phyloP scores from a whole-genome alignment of 441 rosid genomes.

The Populus hybrid region DNA sequence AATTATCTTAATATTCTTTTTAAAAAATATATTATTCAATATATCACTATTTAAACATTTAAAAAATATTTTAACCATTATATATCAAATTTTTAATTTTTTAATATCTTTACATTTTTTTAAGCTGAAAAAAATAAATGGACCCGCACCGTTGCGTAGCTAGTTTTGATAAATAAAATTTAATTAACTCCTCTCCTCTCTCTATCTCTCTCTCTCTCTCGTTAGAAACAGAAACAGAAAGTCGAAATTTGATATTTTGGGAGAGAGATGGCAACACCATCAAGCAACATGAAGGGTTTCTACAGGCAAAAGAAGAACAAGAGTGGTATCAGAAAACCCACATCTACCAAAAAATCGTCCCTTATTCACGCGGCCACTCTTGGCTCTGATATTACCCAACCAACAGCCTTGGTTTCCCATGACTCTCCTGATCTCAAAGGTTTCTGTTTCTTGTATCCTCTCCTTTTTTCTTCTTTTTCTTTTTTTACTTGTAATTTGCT shows the following conservation, averaged over 20 bases:
- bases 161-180: no score
- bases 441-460: background rate
- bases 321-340: conserved; percentile 15
- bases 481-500: no score
- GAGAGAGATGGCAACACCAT: conserved; percentile 39
- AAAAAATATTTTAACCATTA: no score
- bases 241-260: conserved; percentile 3
- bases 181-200: background rate
- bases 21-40: no score
- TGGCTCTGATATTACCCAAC: conserved; percentile 36
- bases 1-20: no score
- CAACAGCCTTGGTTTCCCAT: conserved; percentile 41
- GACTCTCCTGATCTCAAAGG: conserved; percentile 42
- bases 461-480: background rate
- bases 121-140: no score
- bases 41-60: no score
- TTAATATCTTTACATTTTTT: no score
- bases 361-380: conserved; percentile 33
- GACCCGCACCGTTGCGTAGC: no score
- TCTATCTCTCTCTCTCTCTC: no score
- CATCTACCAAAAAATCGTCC: conserved; percentile 20
- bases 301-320: conserved; percentile 51
- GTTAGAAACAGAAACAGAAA: background rate
- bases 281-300: conserved; percentile 54
- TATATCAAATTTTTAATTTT: no score